A percentile compares a stretch with the other conserved stretches of the same genome.
Evolutionary conservation across 192 early-diverging fungal species (phyloP).

Genomic region (Nowakowskiella sp.): DNA sequence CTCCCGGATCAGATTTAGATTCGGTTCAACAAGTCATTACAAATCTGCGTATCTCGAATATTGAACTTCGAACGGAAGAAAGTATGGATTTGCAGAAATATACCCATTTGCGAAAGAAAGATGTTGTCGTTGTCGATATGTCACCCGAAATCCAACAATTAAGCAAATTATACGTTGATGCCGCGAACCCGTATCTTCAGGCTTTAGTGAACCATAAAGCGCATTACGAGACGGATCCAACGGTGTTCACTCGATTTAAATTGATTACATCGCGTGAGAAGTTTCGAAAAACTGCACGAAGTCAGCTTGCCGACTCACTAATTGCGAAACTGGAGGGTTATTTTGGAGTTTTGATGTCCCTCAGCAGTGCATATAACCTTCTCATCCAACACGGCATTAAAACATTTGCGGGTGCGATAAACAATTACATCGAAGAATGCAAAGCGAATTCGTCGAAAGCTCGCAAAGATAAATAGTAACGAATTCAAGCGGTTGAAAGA

Average conservation of each 20-base stretch:
- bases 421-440: slow-evolving; percentile 11
- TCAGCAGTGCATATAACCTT: slow-evolving; percentile 34
- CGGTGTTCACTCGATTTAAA: slow-evolving; percentile 22
- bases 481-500: no score
- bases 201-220: slow-evolving; percentile 36
- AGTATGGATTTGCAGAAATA: slow-evolving; percentile 72
- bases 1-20: slow-evolving; percentile 65
- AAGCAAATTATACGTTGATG: slow-evolving; percentile 26
- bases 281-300: no score
- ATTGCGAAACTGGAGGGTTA: no score
- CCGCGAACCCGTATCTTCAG: slow-evolving; percentile 28
- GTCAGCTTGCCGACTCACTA: no score
- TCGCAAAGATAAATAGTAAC: no score
- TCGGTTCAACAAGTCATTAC: slow-evolving; percentile 64
- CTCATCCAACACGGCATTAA: slow-evolving; percentile 38
- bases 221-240: slow-evolving; percentile 23
- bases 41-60: slow-evolving; percentile 67
- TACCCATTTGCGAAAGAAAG: slow-evolving; percentile 55
- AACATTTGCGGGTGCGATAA: slow-evolving; percentile 35
- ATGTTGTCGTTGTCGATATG: slow-evolving; percentile 56
- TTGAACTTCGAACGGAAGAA: slow-evolving; percentile 84
- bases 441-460: no score
- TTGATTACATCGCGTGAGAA: slow-evolving; percentile 33
- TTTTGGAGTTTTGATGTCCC: slow-evolving; percentile 45
- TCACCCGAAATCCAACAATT: slow-evolving; percentile 39